Conservation (phyloP, 345 rosid genomes). For the Lenwebbia sp. region DNA sequence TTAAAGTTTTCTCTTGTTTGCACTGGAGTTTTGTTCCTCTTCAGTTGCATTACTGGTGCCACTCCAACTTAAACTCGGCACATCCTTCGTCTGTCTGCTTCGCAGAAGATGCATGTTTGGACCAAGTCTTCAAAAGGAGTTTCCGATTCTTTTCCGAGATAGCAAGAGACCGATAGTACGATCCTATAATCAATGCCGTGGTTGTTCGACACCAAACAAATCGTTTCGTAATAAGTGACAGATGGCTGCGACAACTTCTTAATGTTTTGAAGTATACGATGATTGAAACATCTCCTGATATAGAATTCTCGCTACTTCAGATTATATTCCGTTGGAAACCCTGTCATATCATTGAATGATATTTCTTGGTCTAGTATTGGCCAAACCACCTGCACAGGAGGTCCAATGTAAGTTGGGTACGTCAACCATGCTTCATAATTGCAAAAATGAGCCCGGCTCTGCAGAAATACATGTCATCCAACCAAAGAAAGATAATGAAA, state of each 20-base stretch:
- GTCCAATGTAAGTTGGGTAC: neutral
- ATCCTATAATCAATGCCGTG: neutral
- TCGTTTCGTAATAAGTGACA: neutral
- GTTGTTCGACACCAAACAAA: neutral
- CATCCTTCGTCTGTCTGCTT: neutral
- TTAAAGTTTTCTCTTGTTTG: neutral
- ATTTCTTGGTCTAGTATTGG: neutral
- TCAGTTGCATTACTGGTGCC: neutral
- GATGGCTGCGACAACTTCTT: neutral
- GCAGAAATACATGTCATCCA: too few relatives aligned
- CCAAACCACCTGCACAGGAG: neutral
- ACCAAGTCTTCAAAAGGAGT: neutral
- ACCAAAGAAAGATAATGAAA: too few relatives aligned
- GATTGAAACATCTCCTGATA: neutral
- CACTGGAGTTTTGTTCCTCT: neutral
- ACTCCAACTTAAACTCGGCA: neutral
- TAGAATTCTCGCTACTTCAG: neutral
- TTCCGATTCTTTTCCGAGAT: rapidly evolving
- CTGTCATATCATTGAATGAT: neutral
- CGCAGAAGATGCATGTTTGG: neutral
- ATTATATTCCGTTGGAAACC: neutral
- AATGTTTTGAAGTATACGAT: rapidly evolving
- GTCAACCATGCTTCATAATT: neutral
- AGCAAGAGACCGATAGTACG: rapidly evolving
- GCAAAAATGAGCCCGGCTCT: too few relatives aligned